phyloP scores from a whole-genome alignment of 371 early-diverging fungal species.

The Mortierella sp. region DNA sequence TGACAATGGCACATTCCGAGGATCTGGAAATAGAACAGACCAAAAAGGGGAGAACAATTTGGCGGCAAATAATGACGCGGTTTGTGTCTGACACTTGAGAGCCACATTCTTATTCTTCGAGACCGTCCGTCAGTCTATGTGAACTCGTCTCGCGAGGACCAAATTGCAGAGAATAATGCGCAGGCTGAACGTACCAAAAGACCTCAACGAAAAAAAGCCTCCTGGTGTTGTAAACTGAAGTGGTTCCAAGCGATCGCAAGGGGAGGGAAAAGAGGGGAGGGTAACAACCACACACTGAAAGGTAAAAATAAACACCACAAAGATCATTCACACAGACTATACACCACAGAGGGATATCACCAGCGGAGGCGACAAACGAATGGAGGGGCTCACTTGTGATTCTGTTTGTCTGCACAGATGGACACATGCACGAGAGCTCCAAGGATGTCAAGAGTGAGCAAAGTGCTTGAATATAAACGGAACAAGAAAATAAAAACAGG shows the following conservation, averaged over 20 bases:
- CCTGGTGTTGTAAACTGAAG: too few species aligned
- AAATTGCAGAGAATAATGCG: too few species aligned
- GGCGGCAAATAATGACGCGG: too few species aligned
- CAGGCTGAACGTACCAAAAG: too few species aligned
- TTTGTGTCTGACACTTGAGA: neutral
- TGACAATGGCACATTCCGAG: too few species aligned
- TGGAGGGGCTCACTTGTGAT: neutral
- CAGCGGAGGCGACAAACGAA: neutral
- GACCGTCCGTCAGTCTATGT: too few species aligned
- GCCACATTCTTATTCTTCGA: too few species aligned
- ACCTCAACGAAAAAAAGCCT: too few species aligned
- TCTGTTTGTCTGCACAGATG: conserved; percentile 24
- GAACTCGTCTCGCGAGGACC: too few species aligned
- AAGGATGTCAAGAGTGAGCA: neutral
- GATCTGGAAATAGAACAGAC: neutral
- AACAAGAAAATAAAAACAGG: neutral
- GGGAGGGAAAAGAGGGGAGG: neutral
- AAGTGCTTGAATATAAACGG: too few species aligned
- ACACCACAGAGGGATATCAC: neutral
- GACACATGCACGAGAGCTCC: conserved; percentile 27
- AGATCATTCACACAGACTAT: neutral
- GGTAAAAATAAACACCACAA: conserved; percentile 10
- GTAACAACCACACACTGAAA: neutral
- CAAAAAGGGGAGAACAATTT: too few species aligned
- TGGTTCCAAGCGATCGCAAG: too few species aligned